Evolutionary conservation across 345 rosid genomes (phyloP), one percentile per base, ranked within the genome.

Genomic region (Syzygium oleosum): DNA sequence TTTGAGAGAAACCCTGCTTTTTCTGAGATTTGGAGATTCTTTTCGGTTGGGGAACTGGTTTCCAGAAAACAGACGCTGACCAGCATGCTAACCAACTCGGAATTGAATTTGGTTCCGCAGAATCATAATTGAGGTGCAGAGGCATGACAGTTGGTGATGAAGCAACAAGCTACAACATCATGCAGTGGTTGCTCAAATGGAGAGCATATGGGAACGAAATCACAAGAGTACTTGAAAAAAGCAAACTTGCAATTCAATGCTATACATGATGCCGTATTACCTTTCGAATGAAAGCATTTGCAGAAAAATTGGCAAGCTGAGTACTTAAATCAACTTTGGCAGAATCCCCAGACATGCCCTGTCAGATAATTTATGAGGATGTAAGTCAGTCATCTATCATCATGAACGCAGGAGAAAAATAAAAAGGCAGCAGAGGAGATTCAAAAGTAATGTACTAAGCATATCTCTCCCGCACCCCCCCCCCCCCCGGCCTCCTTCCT

Each of bases 61-160:
- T 96, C 99, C 99, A 97, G 88, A 95, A 94, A 83, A 85, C 78
- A 46, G 96, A 95, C 38, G 90, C 91, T 79, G 99, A 94, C 99
- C 99, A 97, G 86, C 93, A 91, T 85, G 91, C 95, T 91, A 96
- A 93, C 99, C 99, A 97, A 89, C 88, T 93, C 51, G 92, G 87
- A 87, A 90, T 92, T 23, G 99, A 94, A 91, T 96, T 92, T 89
- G 97, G 93, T 68, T 93, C 93, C 55, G 34, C 89, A 59, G 93
- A 51, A 88, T 94, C 95, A 88, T 94, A 95, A 53, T 68, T 87
- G 51, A 96, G 88, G 87, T 7, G 90, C 88, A 95, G 92, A 79
- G 99, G 96, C 93, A 90, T 90, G 88, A 92, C 94, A 38, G 90
- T 89, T 17, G 96, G 95, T 58, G 98, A 95, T 90, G 98, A 88